phyloP scores from a whole-genome alignment of 768 basidiomycete genomes.

The Obba rivulosa region DNA sequence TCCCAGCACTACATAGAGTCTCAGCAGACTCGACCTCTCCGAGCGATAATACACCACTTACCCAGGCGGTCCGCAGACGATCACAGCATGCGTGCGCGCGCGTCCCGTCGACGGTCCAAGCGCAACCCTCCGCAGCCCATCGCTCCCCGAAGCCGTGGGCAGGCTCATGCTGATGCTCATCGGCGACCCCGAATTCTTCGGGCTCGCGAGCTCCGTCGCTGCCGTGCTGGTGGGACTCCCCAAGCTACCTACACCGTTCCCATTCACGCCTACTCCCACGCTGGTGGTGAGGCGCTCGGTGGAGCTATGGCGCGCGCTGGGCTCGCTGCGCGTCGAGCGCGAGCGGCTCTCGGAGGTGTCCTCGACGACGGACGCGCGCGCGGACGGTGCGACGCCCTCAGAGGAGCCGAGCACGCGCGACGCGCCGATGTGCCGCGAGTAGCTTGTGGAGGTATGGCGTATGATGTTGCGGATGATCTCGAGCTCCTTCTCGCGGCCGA shows the following conservation, averaged over 20 bases:
- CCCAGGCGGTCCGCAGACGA: constrained; percentile 64
- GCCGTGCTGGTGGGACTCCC: constrained; percentile 3
- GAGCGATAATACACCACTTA: constrained; percentile 20
- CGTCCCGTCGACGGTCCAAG: constrained; percentile 35
- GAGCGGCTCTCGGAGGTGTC: constrained; percentile 3
- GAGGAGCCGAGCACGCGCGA: constrained; percentile 35
- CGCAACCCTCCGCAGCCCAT: constrained; percentile 40
- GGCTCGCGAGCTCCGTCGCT: constrained; percentile 18
- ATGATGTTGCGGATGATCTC: constrained; percentile 63
- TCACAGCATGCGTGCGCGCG: constrained; percentile 51
- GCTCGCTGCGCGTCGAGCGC: too few relatives aligned
- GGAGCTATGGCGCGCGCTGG: background rate
- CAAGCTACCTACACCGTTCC: background rate
- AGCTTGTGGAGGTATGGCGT: constrained; percentile 46
- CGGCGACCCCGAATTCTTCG: constrained; percentile 34
- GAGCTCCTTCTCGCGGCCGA: constrained; percentile 68
- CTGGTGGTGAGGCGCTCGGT: background rate
- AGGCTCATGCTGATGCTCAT: constrained; percentile 25
- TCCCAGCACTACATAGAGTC: constrained; percentile 49
- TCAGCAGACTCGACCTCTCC: background rate
- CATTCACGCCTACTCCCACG: background rate
- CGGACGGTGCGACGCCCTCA: constrained; percentile 20
- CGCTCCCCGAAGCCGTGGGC: constrained; percentile 31
- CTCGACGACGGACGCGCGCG: constrained; percentile 5
- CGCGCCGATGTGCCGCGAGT: constrained; percentile 47